A percentile compares a stretch with the other conserved stretches of the same genome.
Conservation (phyloP, 768 basidiomycete genomes). For the Leccinum broughii region DNA sequence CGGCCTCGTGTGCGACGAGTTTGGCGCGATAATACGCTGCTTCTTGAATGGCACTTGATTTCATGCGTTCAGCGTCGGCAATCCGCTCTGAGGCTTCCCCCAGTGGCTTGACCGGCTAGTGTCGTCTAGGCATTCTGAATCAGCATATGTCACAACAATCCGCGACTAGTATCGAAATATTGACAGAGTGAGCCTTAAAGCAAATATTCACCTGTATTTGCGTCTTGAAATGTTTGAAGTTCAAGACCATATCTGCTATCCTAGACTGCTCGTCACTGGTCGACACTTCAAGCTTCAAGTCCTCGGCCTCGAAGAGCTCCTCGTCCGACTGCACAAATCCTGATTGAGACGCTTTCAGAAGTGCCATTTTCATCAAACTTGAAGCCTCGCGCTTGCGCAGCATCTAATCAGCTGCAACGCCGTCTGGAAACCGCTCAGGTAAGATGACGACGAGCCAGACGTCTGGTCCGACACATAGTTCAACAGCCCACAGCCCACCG, state of each 20-base stretch:
- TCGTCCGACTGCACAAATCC: conserved; percentile 74
- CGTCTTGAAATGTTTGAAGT: conserved; percentile 86
- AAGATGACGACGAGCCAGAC: conserved; percentile 52
- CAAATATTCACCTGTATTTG: conserved; percentile 72
- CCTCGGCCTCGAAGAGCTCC: conserved; percentile 42
- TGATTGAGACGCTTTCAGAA: conserved; percentile 70
- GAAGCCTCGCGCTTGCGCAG: conserved; percentile 78
- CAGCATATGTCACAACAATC: conserved; percentile 10
- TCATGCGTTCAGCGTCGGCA: conserved; percentile 75
- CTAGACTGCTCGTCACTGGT: conserved; percentile 45
- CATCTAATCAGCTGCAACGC: conserved; percentile 66
- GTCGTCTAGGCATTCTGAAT: conserved; percentile 48
- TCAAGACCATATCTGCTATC: conserved; percentile 70
- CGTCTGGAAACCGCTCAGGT: conserved; percentile 70
- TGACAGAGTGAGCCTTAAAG: background rate
- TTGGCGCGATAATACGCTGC: conserved; percentile 96
- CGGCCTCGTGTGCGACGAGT: conserved; percentile 79
- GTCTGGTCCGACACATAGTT: conserved; percentile 61
- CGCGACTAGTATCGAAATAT: background rate
- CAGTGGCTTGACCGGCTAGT: conserved; percentile 68
- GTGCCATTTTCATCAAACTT: conserved; percentile 67
- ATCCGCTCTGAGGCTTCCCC: conserved; percentile 71
- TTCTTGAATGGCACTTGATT: conserved; percentile 83
- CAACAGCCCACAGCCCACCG: conserved; percentile 60
- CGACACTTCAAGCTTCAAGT: conserved; percentile 36